These are phyloP conservation scores for Oldenlandia corymbosa DNA, from an alignment of 257 asterid genomes.

Conservation along the genomic window DNA sequence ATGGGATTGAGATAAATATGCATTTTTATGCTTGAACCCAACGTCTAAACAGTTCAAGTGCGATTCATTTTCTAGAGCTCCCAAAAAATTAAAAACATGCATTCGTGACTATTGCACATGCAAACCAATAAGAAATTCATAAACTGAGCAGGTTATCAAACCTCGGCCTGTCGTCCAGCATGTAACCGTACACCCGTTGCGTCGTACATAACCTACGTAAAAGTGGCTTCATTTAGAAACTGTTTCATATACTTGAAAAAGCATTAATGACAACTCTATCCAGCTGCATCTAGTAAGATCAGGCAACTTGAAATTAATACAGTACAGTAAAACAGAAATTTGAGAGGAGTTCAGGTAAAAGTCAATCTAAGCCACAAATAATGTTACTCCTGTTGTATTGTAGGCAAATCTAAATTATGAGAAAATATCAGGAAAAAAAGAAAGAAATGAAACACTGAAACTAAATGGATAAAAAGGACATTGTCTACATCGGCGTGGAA, in stretches of 20 bases:
- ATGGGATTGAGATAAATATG: background rate
- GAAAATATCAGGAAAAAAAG: background rate
- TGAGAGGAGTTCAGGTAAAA: background rate
- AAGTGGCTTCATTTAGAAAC: slow-evolving; percentile 1
- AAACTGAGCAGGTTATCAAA: slow-evolving; percentile 21
- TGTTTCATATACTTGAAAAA: background rate
- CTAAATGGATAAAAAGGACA: too few relatives aligned
- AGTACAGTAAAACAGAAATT: background rate
- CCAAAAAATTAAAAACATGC: background rate
- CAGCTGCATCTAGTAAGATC: background rate
- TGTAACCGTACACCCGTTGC: slow-evolving; percentile 94
- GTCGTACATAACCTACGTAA: slow-evolving; percentile 89
- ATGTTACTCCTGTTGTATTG: background rate
- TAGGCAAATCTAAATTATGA: too few relatives aligned
- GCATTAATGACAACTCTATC: background rate
- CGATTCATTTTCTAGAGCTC: background rate
- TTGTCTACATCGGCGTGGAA: background rate
- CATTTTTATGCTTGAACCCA: too few relatives aligned
- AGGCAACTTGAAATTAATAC: background rate
- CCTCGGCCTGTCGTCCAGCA: slow-evolving; percentile 99
- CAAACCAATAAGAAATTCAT: background rate
- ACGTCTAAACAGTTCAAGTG: background rate
- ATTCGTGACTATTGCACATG: background rate
- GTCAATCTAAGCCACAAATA: background rate
- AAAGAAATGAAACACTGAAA: background rate